These are phyloP conservation scores for Hypoxylon sp. DNA, from an alignment of 2,329 filamentous ascomycete species.

Conservation along the genomic window DNA sequence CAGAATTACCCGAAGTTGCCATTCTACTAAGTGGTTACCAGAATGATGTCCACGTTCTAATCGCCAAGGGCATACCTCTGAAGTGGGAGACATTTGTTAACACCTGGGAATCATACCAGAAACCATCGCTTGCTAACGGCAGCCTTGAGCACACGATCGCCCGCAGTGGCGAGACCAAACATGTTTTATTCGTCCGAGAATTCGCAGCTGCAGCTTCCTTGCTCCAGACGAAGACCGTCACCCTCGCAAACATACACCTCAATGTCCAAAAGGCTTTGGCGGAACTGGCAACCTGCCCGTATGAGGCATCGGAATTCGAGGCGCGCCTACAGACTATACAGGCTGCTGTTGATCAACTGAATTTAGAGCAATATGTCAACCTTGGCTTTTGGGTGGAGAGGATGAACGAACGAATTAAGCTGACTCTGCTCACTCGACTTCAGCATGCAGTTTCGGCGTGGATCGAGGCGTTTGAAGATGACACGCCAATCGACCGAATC, in stretches of 20 bases:
- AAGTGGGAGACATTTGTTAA: constrained; percentile 99
- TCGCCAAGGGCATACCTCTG: constrained; percentile 88
- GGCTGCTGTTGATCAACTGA: constrained; percentile 93
- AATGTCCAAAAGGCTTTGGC: constrained; percentile 84
- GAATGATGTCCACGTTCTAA: constrained; percentile 87
- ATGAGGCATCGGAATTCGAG: constrained; percentile 84
- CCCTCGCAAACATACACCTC: constrained; percentile 83
- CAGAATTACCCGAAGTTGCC: constrained; percentile 87
- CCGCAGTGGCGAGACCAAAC: constrained; percentile 82
- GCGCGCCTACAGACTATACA: constrained; percentile 88
- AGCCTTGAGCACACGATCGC: constrained; percentile 70
- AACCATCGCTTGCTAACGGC: constrained; percentile 70
- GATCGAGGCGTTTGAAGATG: constrained; percentile 86
- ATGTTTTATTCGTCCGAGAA: constrained; percentile 96
- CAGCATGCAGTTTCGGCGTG: constrained; percentile 86
- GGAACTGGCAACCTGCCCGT: constrained; percentile 88
- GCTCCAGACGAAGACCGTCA: constrained; percentile 88
- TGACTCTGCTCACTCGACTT: constrained; percentile 84
- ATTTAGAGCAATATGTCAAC: constrained; percentile 96
- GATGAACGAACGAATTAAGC: constrained; percentile 88
- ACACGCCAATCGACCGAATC: constrained; percentile 58
- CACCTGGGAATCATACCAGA: constrained; percentile 91
- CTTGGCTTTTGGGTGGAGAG: constrained; percentile 89
- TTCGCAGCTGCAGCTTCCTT: constrained; percentile 90
- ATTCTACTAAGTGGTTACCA: constrained; percentile 91